phyloP scores from a whole-genome alignment of 257 asterid species.

The Przewalskia tangutica region DNA sequence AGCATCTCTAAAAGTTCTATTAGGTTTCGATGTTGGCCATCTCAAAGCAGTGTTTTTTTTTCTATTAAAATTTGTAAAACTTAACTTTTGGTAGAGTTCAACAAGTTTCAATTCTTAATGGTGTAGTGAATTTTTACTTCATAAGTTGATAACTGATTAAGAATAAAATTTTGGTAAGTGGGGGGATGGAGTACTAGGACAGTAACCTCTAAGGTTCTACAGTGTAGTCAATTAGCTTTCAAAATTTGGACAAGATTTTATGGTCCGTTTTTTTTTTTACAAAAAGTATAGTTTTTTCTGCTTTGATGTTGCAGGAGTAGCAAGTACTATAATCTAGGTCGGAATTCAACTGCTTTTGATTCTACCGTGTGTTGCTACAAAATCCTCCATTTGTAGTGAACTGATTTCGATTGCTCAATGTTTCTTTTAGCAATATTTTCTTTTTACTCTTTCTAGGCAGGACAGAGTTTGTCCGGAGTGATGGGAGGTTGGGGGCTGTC shows the following conservation, averaged over 20 bases:
- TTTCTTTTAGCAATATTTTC: neutral
- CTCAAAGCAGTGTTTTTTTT: neutral
- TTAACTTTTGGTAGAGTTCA: neutral
- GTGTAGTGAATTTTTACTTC: neutral
- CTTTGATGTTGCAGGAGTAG: neutral
- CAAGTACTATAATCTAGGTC: neutral
- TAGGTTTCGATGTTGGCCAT: neutral
- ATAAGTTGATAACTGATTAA: neutral
- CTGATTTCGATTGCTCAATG: neutral
- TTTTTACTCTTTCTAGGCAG: neutral
- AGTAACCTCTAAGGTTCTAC: neutral
- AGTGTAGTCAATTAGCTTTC: neutral
- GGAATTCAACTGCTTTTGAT: neutral
- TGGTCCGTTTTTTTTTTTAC: neutral
- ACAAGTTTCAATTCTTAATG: neutral
- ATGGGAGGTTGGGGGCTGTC: neutral
- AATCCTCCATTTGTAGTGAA: neutral
- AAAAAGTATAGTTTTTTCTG: neutral
- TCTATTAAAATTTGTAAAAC: neutral
- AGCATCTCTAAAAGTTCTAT: neutral
- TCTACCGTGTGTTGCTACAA: neutral
- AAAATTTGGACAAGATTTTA: neutral
- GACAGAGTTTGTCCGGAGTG: neutral
- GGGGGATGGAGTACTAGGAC: neutral
- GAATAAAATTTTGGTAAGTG: neutral